Percentiles rank a stretch among this genome's conserved stretches.
Evolutionary conservation across 106 monocot species (phyloP).

Genomic region (Alisma plantagoaquatica): DNA sequence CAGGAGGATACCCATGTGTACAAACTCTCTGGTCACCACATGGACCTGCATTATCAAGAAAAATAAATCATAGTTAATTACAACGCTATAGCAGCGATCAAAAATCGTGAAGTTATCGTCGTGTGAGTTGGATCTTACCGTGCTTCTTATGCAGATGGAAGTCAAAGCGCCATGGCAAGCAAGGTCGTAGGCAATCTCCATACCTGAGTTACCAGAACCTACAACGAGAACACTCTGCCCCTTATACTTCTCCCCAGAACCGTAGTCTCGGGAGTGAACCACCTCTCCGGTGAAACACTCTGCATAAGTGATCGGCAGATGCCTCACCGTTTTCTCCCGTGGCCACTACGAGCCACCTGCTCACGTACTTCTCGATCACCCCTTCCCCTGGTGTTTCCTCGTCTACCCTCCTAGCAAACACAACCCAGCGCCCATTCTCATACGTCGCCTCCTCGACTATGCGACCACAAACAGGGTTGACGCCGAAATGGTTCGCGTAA

Average conservation of each 20-base stretch:
- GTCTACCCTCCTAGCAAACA: background rate
- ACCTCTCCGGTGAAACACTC: constrained; percentile 5
- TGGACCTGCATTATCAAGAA: constrained; percentile 4
- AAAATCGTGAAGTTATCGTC: background rate
- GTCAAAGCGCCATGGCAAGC: constrained; percentile 3
- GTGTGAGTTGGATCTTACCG: background rate
- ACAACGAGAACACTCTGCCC: constrained; percentile 6
- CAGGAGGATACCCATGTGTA: constrained; percentile 25
- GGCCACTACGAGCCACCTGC: constrained; percentile 14
- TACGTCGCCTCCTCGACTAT: constrained; percentile 7
- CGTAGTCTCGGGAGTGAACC: constrained; percentile 4
- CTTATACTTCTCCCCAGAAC: background rate
- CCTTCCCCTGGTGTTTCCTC: background rate
- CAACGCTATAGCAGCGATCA: background rate
- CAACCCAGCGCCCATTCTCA: background rate
- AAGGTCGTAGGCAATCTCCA: constrained; percentile 21
- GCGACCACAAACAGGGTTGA: background rate
- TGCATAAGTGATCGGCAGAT: background rate
- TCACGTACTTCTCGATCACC: background rate
- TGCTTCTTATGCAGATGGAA: constrained; percentile 6
- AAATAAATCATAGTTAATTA: background rate
- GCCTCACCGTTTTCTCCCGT: constrained; percentile 14
- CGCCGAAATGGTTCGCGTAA: constrained; percentile 7
- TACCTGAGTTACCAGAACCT: constrained; percentile 15
- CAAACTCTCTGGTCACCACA: constrained; percentile 17